Conservation (phyloP, 2,329 filamentous ascomycete species). For the Sclerotiophoma versabilis region DNA sequence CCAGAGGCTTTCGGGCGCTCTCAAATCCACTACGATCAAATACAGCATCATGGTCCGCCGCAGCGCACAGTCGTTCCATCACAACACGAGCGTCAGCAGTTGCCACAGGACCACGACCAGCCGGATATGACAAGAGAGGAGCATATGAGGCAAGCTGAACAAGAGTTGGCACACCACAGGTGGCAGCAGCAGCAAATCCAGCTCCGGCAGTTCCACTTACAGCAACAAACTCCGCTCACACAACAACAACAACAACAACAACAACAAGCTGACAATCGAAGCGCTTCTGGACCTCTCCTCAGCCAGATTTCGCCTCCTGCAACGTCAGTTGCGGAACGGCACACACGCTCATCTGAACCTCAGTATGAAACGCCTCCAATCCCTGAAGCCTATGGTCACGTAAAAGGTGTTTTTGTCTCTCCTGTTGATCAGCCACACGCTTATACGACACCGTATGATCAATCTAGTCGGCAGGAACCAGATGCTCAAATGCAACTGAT, state of each 20-base stretch:
- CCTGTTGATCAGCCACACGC: slow-evolving; percentile 28
- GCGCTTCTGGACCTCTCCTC: slow-evolving; percentile 29
- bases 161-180: slow-evolving; percentile 15
- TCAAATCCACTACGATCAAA: slow-evolving; percentile 15
- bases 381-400: slow-evolving; percentile 45
- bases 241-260: slow-evolving; percentile 2
- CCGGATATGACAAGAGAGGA: slow-evolving; percentile 15
- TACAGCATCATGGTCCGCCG: slow-evolving; percentile 11
- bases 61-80: slow-evolving; percentile 8
- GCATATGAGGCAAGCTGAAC: slow-evolving; percentile 3
- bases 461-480: slow-evolving; percentile 32
- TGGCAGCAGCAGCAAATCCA: slow-evolving; percentile 19
- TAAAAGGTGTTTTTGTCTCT: slow-evolving; percentile 41
- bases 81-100: slow-evolving; percentile 7
- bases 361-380: slow-evolving; percentile 47
- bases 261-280: slow-evolving; percentile 17
- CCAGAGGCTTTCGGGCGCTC: slow-evolving; percentile 14
- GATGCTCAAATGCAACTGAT: slow-evolving; percentile 41
- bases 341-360: slow-evolving; percentile 37
- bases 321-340: slow-evolving; percentile 27
- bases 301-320: slow-evolving; percentile 17
- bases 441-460: slow-evolving; percentile 19
- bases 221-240: slow-evolving; percentile 13
- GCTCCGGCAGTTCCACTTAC: slow-evolving; percentile 14
- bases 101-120: slow-evolving; percentile 3